Evolutionary conservation across 192 early-diverging fungal species (phyloP), one percentile per base, ranked within the genome.

Genomic region (Mortierella alpina): DNA sequence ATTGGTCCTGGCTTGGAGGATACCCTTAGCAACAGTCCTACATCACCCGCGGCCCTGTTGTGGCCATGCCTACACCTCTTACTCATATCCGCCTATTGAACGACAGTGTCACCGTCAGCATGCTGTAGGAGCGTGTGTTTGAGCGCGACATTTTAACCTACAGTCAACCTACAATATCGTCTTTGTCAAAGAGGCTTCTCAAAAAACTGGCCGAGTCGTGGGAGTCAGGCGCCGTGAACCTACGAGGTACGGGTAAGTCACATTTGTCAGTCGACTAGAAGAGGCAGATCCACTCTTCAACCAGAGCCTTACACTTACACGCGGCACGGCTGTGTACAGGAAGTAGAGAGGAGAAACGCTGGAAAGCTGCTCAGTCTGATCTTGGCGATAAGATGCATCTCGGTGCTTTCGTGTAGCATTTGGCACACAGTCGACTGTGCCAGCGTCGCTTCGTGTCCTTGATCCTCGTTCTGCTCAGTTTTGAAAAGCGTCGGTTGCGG

Each of bases 371-470:
- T 60, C 1, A 70, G 55, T 20, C 46, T 23, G 68, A 77, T 69
- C 56, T 59, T 70, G 0, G 75, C 67, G 17, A 77, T 56, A 40
- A 77, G 31, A 53, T 77, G 75, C 75, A 77, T 77, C 44, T 77
- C 75, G 40, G 68, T 66, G 23, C 70, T 68, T 17, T 77, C 75
- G 11, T 44, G 44, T 49, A 59, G 65, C 6, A 66, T 1, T 17
- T 68, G 68, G 8, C 7, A 23, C 17, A 41, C 31, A n/a, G 22
- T n/a, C 5, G 40, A 62, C 5, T 15, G 8, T 18, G 12, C 31
- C 31, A 31, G 31, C 31, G 31, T 63, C 7, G 59, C 4, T 7
- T 47, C 20, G 15, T 40, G 51, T 12, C 31, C 4, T 10, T 7
- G 52, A 0, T 47, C 23, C 18, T 57, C 14, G 8, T 44, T 49